Percentiles rank a stretch among this genome's conserved stretches.
Evolutionary conservation across 768 basidiomycete species (phyloP).

Genomic region (Suillus decipiens): DNA sequence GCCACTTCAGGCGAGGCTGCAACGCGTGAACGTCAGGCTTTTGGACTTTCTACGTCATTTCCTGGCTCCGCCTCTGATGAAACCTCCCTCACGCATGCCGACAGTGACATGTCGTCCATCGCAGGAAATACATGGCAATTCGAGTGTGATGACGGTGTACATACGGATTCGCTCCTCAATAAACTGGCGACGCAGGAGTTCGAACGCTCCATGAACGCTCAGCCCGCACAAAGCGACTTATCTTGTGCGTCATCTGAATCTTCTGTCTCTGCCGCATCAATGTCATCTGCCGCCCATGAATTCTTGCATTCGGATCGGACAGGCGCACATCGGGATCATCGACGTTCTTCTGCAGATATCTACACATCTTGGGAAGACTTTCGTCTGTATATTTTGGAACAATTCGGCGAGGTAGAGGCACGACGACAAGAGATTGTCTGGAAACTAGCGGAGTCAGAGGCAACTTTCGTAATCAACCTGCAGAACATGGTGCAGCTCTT

Average conservation of each 20-base stretch:
- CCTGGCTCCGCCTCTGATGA: constrained; percentile 8
- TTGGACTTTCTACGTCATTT: constrained; percentile 51
- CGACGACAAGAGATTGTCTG: constrained; percentile 67
- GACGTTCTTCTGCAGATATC: constrained; percentile 12
- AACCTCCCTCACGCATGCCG: constrained; percentile 33
- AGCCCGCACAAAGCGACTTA: constrained; percentile 6
- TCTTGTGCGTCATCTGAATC: constrained; percentile 15
- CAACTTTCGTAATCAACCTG: constrained; percentile 64
- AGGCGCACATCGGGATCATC: constrained; percentile 14
- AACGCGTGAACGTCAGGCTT: constrained; percentile 48
- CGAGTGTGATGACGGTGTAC: constrained; percentile 30
- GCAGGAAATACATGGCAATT: constrained; percentile 43
- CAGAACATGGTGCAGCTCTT: constrained; percentile 70
- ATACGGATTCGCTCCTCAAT: constrained; percentile 32
- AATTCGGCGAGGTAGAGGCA: constrained; percentile 52
- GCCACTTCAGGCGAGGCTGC: constrained; percentile 37
- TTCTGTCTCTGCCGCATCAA: constrained; percentile 16
- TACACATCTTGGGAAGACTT: constrained; percentile 25
- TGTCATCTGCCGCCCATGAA: constrained; percentile 23
- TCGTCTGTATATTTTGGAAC: constrained; percentile 22
- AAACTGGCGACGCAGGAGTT: constrained; percentile 10
- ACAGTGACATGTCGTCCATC: constrained; percentile 51
- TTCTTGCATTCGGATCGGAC: constrained; percentile 27
- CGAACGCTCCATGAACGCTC: constrained; percentile 6
- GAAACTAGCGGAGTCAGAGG: constrained; percentile 70